Evolutionary conservation across 1,139 yeast genomes (phyloP).

Genomic region (Candida pseudoviswanathii): DNA sequence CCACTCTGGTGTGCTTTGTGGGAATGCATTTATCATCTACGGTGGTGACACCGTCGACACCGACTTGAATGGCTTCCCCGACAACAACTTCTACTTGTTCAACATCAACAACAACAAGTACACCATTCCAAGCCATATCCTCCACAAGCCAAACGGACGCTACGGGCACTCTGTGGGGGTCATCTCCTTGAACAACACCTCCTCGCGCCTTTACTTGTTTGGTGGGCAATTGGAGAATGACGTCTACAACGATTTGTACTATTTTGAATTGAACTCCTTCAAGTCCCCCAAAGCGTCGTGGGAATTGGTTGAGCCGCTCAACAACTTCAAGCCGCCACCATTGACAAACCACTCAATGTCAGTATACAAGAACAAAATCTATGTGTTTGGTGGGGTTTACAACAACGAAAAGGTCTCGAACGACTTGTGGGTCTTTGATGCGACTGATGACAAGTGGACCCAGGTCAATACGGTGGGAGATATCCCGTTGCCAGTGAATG

Average conservation of each 20-base stretch:
- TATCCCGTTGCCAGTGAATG: conserved; percentile 85
- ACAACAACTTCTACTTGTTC: conserved; percentile 83
- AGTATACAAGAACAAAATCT: conserved; percentile 75
- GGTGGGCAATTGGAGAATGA: conserved; percentile 95
- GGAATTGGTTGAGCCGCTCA: conserved; percentile 66
- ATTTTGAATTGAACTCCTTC: conserved; percentile 87
- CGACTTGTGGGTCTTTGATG: conserved; percentile 84
- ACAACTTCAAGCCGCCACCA: conserved; percentile 75
- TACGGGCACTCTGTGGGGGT: conserved; percentile 85
- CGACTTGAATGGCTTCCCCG: conserved; percentile 78
- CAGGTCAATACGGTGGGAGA: conserved; percentile 54
- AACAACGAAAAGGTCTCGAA: conserved; percentile 75
- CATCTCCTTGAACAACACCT: conserved; percentile 61
- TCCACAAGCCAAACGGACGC: conserved; percentile 86
- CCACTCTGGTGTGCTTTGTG: conserved; percentile 88
- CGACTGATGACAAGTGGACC: conserved; percentile 67
- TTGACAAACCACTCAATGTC: conserved; percentile 91
- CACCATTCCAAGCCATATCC: conserved; percentile 84
- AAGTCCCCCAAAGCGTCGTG: conserved; percentile 82
- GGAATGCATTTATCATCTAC: conserved; percentile 91
- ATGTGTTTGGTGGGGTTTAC: conserved; percentile 90
- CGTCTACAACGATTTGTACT: conserved; percentile 82
- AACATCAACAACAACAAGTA: conserved; percentile 89
- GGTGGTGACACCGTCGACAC: conserved; percentile 97
- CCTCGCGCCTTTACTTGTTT: conserved; percentile 78